Evolutionary conservation across 2,329 filamentous ascomycete genomes (phyloP).

Genomic region (Cryphonectria japonica): DNA sequence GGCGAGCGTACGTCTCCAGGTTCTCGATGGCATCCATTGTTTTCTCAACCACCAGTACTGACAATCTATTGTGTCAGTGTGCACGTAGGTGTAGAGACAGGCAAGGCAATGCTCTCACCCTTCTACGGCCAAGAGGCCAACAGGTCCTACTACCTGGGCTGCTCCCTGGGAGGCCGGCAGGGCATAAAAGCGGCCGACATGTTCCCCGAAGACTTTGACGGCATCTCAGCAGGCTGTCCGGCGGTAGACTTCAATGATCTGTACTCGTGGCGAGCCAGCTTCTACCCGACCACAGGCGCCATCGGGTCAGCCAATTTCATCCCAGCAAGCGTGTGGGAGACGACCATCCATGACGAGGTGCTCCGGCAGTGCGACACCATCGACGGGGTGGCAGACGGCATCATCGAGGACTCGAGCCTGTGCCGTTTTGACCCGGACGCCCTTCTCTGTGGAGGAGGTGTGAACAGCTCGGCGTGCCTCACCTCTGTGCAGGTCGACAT

Average conservation of each 20-base stretch:
- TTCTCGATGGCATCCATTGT: too few species aligned
- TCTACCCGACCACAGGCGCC: conserved; percentile 42
- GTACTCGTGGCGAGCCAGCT: conserved; percentile 47
- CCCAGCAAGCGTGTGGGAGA: conserved; percentile 43
- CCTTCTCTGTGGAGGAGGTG: conserved; percentile 22
- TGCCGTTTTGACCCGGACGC: conserved; percentile 28
- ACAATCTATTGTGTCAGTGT: conserved; percentile 31
- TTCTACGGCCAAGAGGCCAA: conserved; percentile 49
- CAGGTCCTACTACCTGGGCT: conserved; percentile 60
- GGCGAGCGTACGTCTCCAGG: conserved; percentile 35
- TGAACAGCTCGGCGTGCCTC: conserved; percentile 36
- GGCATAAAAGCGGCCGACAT: conserved; percentile 57
- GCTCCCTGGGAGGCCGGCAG: conserved; percentile 63
- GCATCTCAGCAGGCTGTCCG: conserved; percentile 54
- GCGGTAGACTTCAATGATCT: conserved; percentile 45
- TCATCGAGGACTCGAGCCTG: conserved; percentile 30
- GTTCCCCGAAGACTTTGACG: conserved; percentile 62
- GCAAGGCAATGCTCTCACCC: conserved; percentile 49
- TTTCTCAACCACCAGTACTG: not conserved
- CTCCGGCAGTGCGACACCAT: conserved; percentile 34
- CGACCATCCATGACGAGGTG: conserved; percentile 41
- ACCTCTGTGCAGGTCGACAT: conserved; percentile 26
- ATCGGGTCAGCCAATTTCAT: conserved; percentile 47
- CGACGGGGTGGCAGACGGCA: conserved; percentile 31
- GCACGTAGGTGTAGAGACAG: conserved; percentile 51